phyloP scores from a whole-genome alignment of 495 filamentous ascomycete species.

The Aspergillus cavernicola region DNA sequence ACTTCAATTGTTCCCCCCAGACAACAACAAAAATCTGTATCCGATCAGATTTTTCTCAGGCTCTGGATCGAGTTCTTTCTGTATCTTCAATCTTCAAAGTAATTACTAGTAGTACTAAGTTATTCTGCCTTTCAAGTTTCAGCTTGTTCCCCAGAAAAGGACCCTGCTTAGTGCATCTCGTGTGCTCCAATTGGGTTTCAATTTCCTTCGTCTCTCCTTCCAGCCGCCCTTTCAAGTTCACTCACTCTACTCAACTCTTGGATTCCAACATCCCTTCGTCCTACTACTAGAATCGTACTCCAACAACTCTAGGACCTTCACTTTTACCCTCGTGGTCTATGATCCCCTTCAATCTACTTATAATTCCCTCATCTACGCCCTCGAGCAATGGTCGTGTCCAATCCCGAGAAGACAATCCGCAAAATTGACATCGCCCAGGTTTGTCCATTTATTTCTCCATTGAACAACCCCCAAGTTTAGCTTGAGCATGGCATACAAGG shows the following conservation, averaged over 20 bases:
- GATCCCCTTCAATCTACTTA: constrained; percentile 2
- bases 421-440: constrained; percentile 75
- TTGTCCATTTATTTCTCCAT: constrained; percentile 13
- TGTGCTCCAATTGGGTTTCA: constrained; percentile 25
- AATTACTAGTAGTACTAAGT: too few species aligned
- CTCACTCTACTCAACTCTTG: constrained; percentile 1
- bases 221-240: constrained; percentile 24
- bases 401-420: constrained; percentile 41
- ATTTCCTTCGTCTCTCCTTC: constrained; percentile 18
- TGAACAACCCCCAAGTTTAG: not conserved
- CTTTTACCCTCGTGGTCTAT: constrained; percentile 9
- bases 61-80: too few species aligned
- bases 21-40: constrained; percentile 9
- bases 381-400: constrained; percentile 33
- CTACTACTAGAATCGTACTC: not conserved
- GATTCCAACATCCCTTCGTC: not conserved
- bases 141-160: constrained; percentile 1
- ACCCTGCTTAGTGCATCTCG: constrained; percentile 18
- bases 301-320: not conserved
- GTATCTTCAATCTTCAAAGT: too few species aligned
- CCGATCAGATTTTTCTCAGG: too few species aligned
- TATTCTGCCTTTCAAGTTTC: too few species aligned
- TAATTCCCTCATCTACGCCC: constrained; percentile 3
- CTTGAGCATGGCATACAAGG: not conserved
- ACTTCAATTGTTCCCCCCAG: constrained; percentile 6